Evolutionary conservation across 495 filamentous ascomycete genomes (phyloP), one percentile per base, ranked within the genome.

Genomic region (Talaromyces nanjingensis): DNA sequence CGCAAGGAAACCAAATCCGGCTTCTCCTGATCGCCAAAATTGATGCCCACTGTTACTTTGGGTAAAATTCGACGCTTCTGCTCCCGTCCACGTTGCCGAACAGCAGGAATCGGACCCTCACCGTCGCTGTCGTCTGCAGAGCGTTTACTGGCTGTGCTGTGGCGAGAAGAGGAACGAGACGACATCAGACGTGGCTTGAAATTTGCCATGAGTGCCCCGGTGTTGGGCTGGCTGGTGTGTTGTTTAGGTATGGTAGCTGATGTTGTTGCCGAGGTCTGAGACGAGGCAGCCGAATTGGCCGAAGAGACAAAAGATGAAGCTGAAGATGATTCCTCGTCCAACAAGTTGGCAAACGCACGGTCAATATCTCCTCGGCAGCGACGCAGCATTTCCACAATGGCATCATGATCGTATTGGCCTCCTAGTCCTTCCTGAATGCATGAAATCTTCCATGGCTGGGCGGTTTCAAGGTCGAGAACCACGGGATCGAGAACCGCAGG

Each of bases 361-460:
- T 88, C 78, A 34, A 89, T 75, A 69, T 87, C 81, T 27, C 87
- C 86, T 42, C 83, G 83, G 52, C 78, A 83, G 64, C 84, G 77
- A 64, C 87, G 78, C 24, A 90, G 76, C 62, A 81, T 80, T 64
- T 84, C 80, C 16, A 81, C 76, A 59, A 89, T 85, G 22, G 80
- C 77, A 6, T 70, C 77, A 14, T 81, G 79, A 65, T 85, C 80
- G 24, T 78, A 80, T 29, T 80, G 76, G 62, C 82, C 81, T 14
- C 86, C 84, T 24, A 89, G 74, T 9, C 83, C 81, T 59, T 80
- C 78, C 59, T 79, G 71, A 20, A 89, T 86, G 3, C 75, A 74
- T 16, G 86, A 79, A 45, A 89, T 81, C 73, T 87, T 88, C 87
- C 86, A 89, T 7, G 83, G 81, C 53, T 77, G 73, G 8, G 82